Conservation (phyloP, 176 grass and related monocot genomes). For the Tillandsia fasciculata region DNA sequence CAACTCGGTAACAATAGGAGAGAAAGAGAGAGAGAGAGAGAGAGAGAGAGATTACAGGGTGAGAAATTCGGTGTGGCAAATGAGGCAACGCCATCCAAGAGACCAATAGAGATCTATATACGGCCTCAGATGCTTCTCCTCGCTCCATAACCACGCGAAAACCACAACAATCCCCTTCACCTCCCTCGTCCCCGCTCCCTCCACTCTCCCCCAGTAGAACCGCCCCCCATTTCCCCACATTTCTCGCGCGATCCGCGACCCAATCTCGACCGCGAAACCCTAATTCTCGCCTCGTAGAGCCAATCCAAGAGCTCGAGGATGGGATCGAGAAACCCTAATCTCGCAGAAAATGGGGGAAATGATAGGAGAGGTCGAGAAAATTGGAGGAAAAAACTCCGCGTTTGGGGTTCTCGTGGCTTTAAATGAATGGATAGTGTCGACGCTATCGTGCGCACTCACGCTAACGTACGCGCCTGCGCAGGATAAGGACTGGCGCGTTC, state of each 20-base stretch:
- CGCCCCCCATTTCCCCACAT: conserved; percentile 76
- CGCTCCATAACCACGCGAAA: conserved; percentile 84
- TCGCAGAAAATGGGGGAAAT: conserved; percentile 1
- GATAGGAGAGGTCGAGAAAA: not conserved
- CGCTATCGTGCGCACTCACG: not conserved
- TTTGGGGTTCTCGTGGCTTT: no score
- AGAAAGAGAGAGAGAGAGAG: not conserved
- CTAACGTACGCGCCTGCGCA: not conserved
- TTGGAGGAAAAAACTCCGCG: not conserved
- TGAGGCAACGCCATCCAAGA: conserved; percentile 72
- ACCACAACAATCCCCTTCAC: conserved; percentile 61
- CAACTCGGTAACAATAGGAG: not conserved
- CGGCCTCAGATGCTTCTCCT: conserved; percentile 63
- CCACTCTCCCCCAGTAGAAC: conserved; percentile 55
- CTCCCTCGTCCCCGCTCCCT: conserved; percentile 14
- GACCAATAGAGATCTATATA: conserved; percentile 81
- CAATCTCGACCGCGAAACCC: not conserved
- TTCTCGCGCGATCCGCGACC: not conserved
- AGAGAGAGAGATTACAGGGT: conserved; percentile 35
- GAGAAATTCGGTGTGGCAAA: conserved; percentile 88
- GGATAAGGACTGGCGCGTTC: conserved; percentile 15
- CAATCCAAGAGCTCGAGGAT: no score
- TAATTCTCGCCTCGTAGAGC: not conserved
- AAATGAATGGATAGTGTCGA: not conserved
- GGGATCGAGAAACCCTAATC: conserved; percentile 3